Conservation (phyloP, 2,329 filamentous ascomycete genomes). For the Monascus ruber region DNA sequence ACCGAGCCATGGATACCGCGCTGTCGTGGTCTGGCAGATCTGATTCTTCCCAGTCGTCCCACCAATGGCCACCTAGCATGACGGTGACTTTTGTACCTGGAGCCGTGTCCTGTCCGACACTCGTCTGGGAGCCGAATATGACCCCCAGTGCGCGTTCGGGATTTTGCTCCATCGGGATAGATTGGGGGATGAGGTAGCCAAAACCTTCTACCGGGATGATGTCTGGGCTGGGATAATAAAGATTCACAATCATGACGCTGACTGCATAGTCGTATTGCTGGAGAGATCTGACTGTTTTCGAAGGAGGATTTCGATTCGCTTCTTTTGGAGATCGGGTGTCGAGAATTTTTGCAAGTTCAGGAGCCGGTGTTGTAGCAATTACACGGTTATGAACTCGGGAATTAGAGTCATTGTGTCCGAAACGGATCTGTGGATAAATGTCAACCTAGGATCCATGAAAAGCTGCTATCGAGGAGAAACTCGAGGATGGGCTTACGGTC, state of each 20-base stretch:
- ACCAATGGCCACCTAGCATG: slow-evolving; percentile 91
- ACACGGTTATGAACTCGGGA: slow-evolving; percentile 16
- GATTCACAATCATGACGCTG: slow-evolving; percentile 83
- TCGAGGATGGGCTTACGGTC: slow-evolving; percentile 9
- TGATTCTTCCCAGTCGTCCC: slow-evolving; percentile 48
- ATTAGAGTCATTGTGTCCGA: slow-evolving; percentile 8
- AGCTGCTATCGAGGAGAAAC: not conserved
- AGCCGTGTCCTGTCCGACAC: slow-evolving; percentile 44
- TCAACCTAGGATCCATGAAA: not conserved
- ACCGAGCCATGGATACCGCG: slow-evolving; percentile 57
- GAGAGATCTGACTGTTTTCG: slow-evolving; percentile 12
- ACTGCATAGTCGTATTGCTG: slow-evolving; percentile 48
- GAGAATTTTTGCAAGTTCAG: slow-evolving; percentile 16
- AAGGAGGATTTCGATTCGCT: slow-evolving; percentile 4
- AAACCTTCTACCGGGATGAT: slow-evolving; percentile 63
- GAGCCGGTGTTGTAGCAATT: slow-evolving; percentile 21
- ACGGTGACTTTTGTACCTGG: slow-evolving; percentile 78
- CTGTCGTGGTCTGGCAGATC: slow-evolving; percentile 54
- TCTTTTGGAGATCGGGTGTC: slow-evolving; percentile 2
- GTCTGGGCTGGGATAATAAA: slow-evolving; percentile 61
- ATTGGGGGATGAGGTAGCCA: slow-evolving; percentile 80
- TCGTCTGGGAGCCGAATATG: slow-evolving; percentile 71
- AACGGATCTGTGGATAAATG: slow-evolving; percentile 2
- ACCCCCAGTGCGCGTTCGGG: slow-evolving; percentile 79
- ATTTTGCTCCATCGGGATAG: slow-evolving; percentile 58